phyloP scores from a whole-genome alignment of 2,329 filamentous ascomycete genomes.

The Coniochaeta ligniaria region DNA sequence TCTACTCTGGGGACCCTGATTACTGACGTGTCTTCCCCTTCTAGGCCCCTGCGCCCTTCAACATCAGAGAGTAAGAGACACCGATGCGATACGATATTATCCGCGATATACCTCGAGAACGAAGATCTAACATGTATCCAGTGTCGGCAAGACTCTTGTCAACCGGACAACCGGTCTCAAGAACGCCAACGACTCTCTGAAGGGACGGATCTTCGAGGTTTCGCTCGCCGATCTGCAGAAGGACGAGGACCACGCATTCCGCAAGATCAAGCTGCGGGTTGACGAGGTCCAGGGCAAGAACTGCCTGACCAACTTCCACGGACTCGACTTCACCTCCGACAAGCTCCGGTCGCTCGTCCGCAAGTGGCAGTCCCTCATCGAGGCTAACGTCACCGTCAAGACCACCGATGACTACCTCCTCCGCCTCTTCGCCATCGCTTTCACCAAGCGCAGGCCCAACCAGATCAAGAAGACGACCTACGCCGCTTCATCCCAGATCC shows the following conservation, averaged over 20 bases:
- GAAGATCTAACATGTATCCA: constrained; percentile 33
- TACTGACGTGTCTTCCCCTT: constrained; percentile 13
- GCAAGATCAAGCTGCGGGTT: constrained; percentile 97
- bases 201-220: constrained; percentile 98
- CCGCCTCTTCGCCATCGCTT: constrained; percentile 96
- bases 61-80: constrained; percentile 80
- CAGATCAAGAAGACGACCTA: constrained; percentile 99
- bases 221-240: constrained; percentile 98
- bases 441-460: constrained; percentile 98
- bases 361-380: constrained; percentile 99
- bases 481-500: constrained; percentile 92
- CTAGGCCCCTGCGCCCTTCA: constrained; percentile 90
- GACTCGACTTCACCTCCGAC: constrained; percentile 99
- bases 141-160: constrained; percentile 98
- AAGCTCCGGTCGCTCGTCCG: constrained; percentile 98
- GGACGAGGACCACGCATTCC: constrained; percentile 99
- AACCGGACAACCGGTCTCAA: constrained; percentile 99
- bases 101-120: constrained; percentile 2
- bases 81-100: background rate
- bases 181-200: constrained; percentile 98
- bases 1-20: background rate
- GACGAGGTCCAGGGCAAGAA: constrained; percentile 99
- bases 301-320: constrained; percentile 99
- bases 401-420: constrained; percentile 99
- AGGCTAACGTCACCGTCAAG: constrained; percentile 99